Conservation (phyloP, 192 early-diverging fungal genomes). For the Coemansia javaensis region DNA sequence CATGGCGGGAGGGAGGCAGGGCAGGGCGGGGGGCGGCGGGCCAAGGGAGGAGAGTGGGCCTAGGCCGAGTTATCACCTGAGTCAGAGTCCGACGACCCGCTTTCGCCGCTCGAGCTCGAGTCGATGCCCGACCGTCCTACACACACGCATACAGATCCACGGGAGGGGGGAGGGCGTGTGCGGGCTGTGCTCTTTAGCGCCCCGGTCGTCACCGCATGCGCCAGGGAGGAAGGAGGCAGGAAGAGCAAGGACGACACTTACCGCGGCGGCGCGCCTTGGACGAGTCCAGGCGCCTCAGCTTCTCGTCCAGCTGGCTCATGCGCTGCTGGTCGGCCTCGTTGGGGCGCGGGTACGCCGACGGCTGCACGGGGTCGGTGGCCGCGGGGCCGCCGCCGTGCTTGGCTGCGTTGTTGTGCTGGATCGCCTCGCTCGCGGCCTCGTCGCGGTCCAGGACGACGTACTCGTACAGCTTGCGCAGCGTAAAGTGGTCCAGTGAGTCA, state of each 20-base stretch:
- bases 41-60: conserved; percentile 40
- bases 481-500: conserved; percentile 76
- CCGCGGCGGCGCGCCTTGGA: conserved; percentile 27
- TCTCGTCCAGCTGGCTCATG: conserved; percentile 46
- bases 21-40: conserved; percentile 14
- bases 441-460: conserved; percentile 66
- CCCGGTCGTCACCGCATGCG: too few species aligned
- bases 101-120: conserved; percentile 48
- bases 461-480: conserved; percentile 79
- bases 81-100: conserved; percentile 68
- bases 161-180: not conserved
- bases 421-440: conserved; percentile 47
- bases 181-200: too few species aligned
- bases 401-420: conserved; percentile 43
- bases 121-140: conserved; percentile 34
- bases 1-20: conserved; percentile 2
- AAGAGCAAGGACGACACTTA: too few species aligned
- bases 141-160: not conserved
- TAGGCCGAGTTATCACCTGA: conserved; percentile 78
- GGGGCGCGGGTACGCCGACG: conserved; percentile 19
- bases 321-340: conserved; percentile 25
- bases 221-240: too few species aligned
- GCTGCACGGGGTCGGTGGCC: conserved; percentile 49
- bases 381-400: conserved; percentile 39
- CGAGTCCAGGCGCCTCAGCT: conserved; percentile 46